Conservation (phyloP, 2,329 filamentous ascomycete genomes). For the Plenodomus biglobosus region DNA sequence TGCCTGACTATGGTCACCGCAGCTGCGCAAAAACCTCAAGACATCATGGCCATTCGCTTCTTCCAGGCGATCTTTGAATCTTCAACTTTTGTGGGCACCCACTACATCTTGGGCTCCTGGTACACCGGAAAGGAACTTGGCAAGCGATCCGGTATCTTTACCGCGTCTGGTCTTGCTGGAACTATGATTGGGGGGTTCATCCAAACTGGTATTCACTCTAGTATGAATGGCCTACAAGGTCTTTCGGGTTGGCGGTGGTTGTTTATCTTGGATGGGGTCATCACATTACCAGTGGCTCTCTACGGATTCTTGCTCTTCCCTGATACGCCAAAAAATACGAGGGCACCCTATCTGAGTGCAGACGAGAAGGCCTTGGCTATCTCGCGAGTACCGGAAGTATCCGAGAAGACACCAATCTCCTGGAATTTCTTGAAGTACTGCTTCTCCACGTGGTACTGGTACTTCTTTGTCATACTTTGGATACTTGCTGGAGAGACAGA, state of each 20-base stretch:
- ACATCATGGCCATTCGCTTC: constrained; percentile 63
- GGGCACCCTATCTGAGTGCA: constrained; percentile 47
- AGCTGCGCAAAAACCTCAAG: constrained; percentile 52
- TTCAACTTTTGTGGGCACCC: constrained; percentile 58
- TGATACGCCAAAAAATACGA: constrained; percentile 48
- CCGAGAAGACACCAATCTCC: constrained; percentile 50
- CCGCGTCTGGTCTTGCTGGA: constrained; percentile 60
- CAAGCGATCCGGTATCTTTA: constrained; percentile 64
- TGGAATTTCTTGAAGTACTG: constrained; percentile 57
- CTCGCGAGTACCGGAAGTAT: constrained; percentile 48
- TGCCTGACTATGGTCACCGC: constrained; percentile 64
- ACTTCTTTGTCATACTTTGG: constrained; percentile 68
- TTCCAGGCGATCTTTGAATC: constrained; percentile 58
- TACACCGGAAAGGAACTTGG: constrained; percentile 63
- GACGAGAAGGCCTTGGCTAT: constrained; percentile 49
- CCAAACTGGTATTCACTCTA: constrained; percentile 55
- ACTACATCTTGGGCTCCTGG: constrained; percentile 65
- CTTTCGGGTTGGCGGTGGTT: constrained; percentile 58
- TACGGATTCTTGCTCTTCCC: constrained; percentile 56
- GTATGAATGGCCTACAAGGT: constrained; percentile 52
- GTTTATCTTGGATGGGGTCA: constrained; percentile 54
- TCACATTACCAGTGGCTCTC: constrained; percentile 59
- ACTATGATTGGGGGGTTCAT: constrained; percentile 66
- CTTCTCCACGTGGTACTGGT: constrained; percentile 64
- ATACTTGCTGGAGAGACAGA: constrained; percentile 72